phyloP scores from a whole-genome alignment of 148 eudicot species.

The Hydrangea macrophylla region DNA sequence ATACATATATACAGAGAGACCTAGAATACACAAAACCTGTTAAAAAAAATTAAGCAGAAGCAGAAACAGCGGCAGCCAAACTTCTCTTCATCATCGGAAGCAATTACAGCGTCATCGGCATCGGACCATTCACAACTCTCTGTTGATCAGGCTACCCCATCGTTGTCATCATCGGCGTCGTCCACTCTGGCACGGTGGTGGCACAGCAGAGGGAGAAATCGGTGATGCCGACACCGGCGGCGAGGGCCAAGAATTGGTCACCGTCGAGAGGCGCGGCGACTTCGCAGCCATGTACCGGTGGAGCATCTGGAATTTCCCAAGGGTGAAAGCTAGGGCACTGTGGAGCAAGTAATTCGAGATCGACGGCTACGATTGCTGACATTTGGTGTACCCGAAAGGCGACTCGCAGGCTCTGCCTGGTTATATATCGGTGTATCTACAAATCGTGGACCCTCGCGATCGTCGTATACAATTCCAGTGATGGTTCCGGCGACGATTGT shows the following conservation, averaged over 20 bases:
- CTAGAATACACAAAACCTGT: constrained; percentile 10
- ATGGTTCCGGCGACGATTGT: too few species aligned
- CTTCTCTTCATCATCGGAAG: constrained; percentile 38
- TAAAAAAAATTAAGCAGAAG: too few species aligned
- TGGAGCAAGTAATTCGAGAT: constrained; percentile 96
- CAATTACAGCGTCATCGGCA: constrained; percentile 23
- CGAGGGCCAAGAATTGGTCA: constrained; percentile 61
- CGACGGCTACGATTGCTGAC: constrained; percentile 87
- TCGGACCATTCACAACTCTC: constrained; percentile 14
- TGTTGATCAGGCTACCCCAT: too few species aligned
- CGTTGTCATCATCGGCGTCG: constrained; percentile 5
- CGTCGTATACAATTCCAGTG: too few species aligned
- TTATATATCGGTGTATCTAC: constrained; percentile 72
- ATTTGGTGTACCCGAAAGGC: constrained; percentile 83
- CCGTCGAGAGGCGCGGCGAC: constrained; percentile 64
- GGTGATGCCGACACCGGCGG: constrained; percentile 35
- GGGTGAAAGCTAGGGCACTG: constrained; percentile 69
- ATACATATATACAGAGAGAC: constrained; percentile 10
- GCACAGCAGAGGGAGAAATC: constrained; percentile 51
- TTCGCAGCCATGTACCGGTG: constrained; percentile 70
- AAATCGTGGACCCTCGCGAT: constrained; percentile 64
- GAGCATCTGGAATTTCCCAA: constrained; percentile 69
- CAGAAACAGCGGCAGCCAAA: constrained; percentile 36
- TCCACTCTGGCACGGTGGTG: constrained; percentile 27
- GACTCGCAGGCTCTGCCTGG: constrained; percentile 95